Evolutionary conservation across 306 rosid species (phyloP).

Genomic region (Mimosa bimucronata): DNA sequence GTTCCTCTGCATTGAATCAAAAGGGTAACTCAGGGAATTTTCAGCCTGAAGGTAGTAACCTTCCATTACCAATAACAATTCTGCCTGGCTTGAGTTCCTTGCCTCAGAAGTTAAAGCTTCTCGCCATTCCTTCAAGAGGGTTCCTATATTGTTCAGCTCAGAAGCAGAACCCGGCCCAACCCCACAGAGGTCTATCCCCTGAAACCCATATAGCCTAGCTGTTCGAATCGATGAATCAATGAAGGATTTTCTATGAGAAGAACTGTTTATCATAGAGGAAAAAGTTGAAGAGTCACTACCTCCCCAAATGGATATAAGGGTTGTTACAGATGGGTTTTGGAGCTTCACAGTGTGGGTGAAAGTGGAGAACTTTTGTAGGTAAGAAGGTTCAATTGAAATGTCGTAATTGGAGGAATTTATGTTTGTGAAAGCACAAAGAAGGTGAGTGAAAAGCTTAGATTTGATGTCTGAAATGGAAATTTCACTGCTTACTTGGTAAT

Average conservation of each 20-base stretch:
- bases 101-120: conserved; percentile 11
- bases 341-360: conserved; percentile 36
- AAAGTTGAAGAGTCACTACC: conserved; percentile 25
- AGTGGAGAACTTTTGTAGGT: conserved; percentile 14
- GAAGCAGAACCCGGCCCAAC: conserved; percentile 25
- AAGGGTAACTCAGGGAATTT: background rate
- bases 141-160: conserved; percentile 16
- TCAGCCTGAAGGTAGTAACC: background rate
- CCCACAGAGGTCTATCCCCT: conserved; percentile 34
- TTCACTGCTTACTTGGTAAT: conserved; percentile 2
- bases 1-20: conserved; percentile 19
- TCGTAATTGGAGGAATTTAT: conserved; percentile 28
- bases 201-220: conserved; percentile 42
- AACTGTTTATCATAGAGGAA: conserved; percentile 24
- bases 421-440: conserved; percentile 31
- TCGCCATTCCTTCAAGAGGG: conserved; percentile 33
- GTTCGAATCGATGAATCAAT: conserved; percentile 39
- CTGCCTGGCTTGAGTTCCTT: conserved; percentile 14
- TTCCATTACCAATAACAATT: conserved; percentile 5
- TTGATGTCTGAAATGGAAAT: conserved; percentile 15
- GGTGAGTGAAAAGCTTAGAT: conserved; percentile 43
- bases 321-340: conserved; percentile 35
- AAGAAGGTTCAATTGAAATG: conserved; percentile 14
- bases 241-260: conserved; percentile 30
- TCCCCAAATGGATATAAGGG: conserved; percentile 41